phyloP scores from a whole-genome alignment of 2,329 filamentous ascomycete species.

The Hirsutella thompsonii region DNA sequence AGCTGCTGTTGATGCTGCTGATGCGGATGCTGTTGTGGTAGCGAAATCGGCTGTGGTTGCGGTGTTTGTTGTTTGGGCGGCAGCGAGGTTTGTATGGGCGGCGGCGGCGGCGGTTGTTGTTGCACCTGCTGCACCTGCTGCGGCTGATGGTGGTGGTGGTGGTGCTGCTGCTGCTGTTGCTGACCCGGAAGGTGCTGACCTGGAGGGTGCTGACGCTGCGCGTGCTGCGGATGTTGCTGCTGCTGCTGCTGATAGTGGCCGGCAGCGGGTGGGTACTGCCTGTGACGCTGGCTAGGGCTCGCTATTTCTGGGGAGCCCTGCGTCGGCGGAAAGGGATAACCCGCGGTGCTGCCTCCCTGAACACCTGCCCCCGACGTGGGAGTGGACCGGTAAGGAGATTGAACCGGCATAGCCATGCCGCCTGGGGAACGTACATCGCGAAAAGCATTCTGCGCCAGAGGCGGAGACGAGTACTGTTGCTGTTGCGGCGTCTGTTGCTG shows the following conservation, averaged over 20 bases:
- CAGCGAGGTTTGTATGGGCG: neutral
- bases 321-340: conserved; percentile 37
- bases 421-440: conserved; percentile 39
- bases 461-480: neutral
- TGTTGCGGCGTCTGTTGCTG: neutral
- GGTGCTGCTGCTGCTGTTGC: conserved; percentile 21
- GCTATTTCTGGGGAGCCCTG: conserved; percentile 27
- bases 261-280: conserved; percentile 29
- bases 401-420: conserved; percentile 18
- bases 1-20: conserved; percentile 1
- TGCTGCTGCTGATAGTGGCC: conserved; percentile 21
- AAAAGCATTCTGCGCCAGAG: conserved; percentile 14
- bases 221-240: conserved; percentile 32
- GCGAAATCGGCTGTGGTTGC: no score
- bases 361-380: conserved; percentile 26
- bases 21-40: no score
- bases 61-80: no score
- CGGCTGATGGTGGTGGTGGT: conserved; percentile 16
- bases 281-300: conserved; percentile 37
- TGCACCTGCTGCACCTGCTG: neutral
- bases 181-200: conserved; percentile 7
- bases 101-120: neutral
- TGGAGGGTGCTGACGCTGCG: conserved; percentile 15
- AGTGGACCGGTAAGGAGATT: conserved; percentile 34
- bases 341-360: conserved; percentile 25